Evolutionary conservation across 306 rosid genomes (phyloP).

Genomic region (Corylus americana): DNA sequence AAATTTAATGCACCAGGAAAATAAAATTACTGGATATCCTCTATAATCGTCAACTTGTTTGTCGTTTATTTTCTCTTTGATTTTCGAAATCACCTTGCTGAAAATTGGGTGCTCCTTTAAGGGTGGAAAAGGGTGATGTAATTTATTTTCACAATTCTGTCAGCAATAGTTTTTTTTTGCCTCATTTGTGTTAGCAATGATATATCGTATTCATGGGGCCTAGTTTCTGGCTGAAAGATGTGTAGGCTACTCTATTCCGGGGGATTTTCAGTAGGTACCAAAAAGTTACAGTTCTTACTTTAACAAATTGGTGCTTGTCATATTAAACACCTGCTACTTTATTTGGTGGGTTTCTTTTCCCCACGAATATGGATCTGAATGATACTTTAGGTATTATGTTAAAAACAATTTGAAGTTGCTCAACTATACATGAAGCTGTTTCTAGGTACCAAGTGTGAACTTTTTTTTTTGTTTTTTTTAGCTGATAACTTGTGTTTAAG

Average conservation of each 20-base stretch:
- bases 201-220: constrained; percentile 58
- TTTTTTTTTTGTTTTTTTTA: constrained; percentile 12
- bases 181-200: constrained; percentile 35
- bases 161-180: constrained; percentile 40
- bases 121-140: constrained; percentile 23
- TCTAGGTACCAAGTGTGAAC: neutral
- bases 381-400: neutral
- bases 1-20: constrained; percentile 11
- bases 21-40: constrained; percentile 13
- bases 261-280: constrained; percentile 40
- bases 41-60: constrained; percentile 27
- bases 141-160: constrained; percentile 18
- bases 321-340: constrained; percentile 35
- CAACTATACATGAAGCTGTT: neutral
- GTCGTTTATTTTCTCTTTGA: constrained; percentile 13
- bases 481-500: neutral
- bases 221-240: constrained; percentile 30
- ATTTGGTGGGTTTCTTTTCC: constrained; percentile 4
- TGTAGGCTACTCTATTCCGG: constrained; percentile 36
- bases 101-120: constrained; percentile 19
- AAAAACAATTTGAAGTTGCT: neutral
- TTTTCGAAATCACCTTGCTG: constrained; percentile 17
- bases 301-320: constrained; percentile 42
- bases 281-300: constrained; percentile 39
- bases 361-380: neutral